Percentiles rank a stretch among this genome's conserved stretches.
phyloP scores from a whole-genome alignment of 2,329 filamentous ascomycete genomes.

The Claviceps digitariae region DNA sequence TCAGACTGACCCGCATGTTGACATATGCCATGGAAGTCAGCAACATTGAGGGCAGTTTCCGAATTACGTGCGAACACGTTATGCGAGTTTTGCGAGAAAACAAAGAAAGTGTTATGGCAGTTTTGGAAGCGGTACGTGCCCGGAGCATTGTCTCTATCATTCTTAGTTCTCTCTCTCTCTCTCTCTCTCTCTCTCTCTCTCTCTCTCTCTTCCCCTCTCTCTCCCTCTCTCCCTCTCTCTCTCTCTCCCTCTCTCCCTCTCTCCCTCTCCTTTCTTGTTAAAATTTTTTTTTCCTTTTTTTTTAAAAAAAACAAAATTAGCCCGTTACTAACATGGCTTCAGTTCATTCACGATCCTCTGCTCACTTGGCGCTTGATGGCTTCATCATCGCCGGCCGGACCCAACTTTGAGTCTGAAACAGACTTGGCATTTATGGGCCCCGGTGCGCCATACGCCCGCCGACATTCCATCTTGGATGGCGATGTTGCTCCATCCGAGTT shows the following conservation, averaged over 20 bases:
- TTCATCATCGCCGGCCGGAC: conserved; percentile 47
- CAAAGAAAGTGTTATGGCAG: conserved; percentile 97
- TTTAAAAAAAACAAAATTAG: too few species aligned
- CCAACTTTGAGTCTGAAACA: conserved; percentile 51
- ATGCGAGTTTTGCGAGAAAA: conserved; percentile 95
- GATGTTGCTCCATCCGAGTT: conserved; percentile 47
- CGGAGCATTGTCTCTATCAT: too few species aligned
- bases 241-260: background rate
- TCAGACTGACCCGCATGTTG: conserved; percentile 95
- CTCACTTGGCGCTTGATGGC: conserved; percentile 86
- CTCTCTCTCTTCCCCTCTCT: background rate
- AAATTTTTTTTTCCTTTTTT: background rate
- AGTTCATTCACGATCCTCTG: conserved; percentile 99
- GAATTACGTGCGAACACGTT: conserved; percentile 94
- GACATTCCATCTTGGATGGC: conserved; percentile 56
- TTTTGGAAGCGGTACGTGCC: conserved; percentile 82
- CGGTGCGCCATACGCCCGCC: conserved; percentile 39
- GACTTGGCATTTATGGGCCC: conserved; percentile 38
- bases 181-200: background rate
- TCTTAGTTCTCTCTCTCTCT: background rate
- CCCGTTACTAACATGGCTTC: conserved; percentile 2
- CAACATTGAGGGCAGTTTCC: conserved; percentile 97
- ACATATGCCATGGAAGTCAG: conserved; percentile 99
- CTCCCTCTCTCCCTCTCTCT: background rate
- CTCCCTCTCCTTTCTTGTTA: background rate